Conservation (phyloP, 345 rosid species). For the Excoecaria agallocha region DNA sequence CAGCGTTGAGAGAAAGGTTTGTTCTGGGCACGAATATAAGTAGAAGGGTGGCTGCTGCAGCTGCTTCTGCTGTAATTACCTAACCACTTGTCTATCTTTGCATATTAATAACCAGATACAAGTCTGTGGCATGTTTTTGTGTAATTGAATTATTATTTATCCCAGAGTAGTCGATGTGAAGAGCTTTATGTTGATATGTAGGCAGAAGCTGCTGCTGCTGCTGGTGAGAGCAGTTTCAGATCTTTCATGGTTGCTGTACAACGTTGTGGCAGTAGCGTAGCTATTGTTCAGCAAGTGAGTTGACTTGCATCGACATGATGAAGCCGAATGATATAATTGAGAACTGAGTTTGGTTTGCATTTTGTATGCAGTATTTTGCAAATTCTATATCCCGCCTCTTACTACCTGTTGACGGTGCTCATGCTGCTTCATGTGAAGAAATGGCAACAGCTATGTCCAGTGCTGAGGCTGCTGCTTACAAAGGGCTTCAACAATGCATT, state of each 20-base stretch:
- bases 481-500: conserved; percentile 98
- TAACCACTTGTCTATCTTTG: conserved; percentile 10
- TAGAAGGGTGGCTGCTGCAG: conserved; percentile 98
- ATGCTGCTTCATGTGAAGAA: conserved; percentile 98
- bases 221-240: conserved; percentile 99
- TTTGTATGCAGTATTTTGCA: conserved; percentile 68
- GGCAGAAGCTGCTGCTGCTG: conserved; percentile 98
- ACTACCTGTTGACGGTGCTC: conserved; percentile 97
- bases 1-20: conserved; percentile 89
- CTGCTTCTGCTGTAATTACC: conserved; percentile 52
- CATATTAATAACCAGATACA: neutral
- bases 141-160: neutral
- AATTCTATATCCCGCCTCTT: conserved; percentile 92
- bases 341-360: conserved; percentile 9
- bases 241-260: conserved; percentile 99
- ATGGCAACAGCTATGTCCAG: conserved; percentile 96
- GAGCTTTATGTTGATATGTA: conserved; percentile 37
- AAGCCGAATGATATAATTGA: neutral
- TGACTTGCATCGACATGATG: neutral
- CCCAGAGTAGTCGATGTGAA: conserved; percentile 16
- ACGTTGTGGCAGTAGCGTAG: conserved; percentile 97
- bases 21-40: conserved; percentile 81
- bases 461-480: conserved; percentile 98
- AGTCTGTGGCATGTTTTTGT: neutral
- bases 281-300: conserved; percentile 67